phyloP scores from a whole-genome alignment of 805 yeast genomes.

The Kodamaea hsintzibuensis region DNA sequence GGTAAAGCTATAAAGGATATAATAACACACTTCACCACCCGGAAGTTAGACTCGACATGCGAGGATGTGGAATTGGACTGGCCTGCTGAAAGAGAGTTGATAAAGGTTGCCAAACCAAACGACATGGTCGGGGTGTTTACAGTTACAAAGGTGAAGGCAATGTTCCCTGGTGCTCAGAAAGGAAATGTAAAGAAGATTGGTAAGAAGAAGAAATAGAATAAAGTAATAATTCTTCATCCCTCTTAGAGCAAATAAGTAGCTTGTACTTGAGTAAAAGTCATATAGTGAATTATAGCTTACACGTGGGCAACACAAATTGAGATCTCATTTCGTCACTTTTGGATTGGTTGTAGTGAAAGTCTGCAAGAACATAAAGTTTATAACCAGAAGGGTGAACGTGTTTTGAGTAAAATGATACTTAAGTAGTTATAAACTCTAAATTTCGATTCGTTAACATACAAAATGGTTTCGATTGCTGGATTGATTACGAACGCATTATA shows the following conservation, averaged over 20 bases:
- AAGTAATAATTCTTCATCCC: background rate
- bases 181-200: constrained; percentile 15
- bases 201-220: constrained; percentile 7
- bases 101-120: constrained; percentile 57
- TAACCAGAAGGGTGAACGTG: background rate
- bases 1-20: constrained; percentile 82
- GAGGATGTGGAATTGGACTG: constrained; percentile 60
- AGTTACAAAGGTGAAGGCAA: constrained; percentile 68
- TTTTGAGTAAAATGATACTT: background rate
- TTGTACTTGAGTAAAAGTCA: no score
- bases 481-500: constrained; percentile 31
- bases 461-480: constrained; percentile 32
- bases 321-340: no score
- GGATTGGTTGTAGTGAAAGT: no score
- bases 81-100: constrained; percentile 63
- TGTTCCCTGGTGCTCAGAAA: constrained; percentile 50
- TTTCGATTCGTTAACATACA: background rate
- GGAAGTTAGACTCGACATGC: constrained; percentile 46
- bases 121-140: constrained; percentile 70
- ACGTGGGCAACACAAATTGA: no score
- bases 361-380: background rate
- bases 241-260: no score
- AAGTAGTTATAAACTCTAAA: background rate
- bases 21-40: constrained; percentile 53
- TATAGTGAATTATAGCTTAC: no score